A percentile compares a stretch with the other conserved stretches of the same genome.
These are phyloP conservation scores for Colletotrichum nymphaeae DNA, from an alignment of 2,329 filamentous ascomycete species.

Conservation along the genomic window DNA sequence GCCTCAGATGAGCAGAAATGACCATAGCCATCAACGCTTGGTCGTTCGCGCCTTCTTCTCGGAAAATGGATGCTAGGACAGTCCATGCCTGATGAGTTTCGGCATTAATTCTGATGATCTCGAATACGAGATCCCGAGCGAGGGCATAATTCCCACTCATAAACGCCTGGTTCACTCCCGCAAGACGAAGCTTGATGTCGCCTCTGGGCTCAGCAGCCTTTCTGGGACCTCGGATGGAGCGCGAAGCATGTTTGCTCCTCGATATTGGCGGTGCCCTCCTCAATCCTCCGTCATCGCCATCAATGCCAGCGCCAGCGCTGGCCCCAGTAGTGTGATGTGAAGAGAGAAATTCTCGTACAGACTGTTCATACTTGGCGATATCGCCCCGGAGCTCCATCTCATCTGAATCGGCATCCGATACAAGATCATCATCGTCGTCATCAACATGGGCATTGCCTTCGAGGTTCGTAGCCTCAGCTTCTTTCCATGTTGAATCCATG, in stretches of 20 bases:
- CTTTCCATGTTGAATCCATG: slow-evolving; percentile 4
- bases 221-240: slow-evolving; percentile 56
- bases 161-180: slow-evolving; percentile 75
- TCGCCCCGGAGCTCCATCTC: slow-evolving; percentile 56
- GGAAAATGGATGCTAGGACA: slow-evolving; percentile 69
- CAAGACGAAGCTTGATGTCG: slow-evolving; percentile 77
- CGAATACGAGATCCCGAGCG: slow-evolving; percentile 68
- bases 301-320: background rate
- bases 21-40: slow-evolving; percentile 70
- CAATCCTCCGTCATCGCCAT: slow-evolving; percentile 4
- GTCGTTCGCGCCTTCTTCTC: slow-evolving; percentile 67
- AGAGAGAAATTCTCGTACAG: slow-evolving; percentile 54
- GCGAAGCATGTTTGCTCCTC: slow-evolving; percentile 26
- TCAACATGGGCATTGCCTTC: background rate
- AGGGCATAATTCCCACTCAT: slow-evolving; percentile 70
- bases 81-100: slow-evolving; percentile 76
- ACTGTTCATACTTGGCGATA: slow-evolving; percentile 55
- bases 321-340: slow-evolving; percentile 47
- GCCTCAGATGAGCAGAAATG: slow-evolving; percentile 71
- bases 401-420: slow-evolving; percentile 57
- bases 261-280: slow-evolving; percentile 39
- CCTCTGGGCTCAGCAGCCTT: slow-evolving; percentile 75
- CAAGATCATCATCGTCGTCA: slow-evolving; percentile 39
- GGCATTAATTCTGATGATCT: slow-evolving; percentile 76
- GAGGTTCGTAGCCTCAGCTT: background rate